Evolutionary conservation across 768 basidiomycete species (phyloP).

Genomic region (Tylopilus intermedius): DNA sequence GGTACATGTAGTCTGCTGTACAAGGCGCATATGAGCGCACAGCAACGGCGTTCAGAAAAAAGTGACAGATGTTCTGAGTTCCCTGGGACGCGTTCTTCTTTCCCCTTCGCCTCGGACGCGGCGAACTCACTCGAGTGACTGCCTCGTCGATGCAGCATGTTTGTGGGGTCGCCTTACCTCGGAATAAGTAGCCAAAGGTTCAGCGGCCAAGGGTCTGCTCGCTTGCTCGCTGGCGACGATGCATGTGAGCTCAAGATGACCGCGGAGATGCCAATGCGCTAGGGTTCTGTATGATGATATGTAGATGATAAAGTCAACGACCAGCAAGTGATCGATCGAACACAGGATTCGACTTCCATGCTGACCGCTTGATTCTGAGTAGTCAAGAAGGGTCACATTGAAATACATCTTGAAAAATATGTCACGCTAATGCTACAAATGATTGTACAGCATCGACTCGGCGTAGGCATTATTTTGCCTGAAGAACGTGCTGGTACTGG

Average conservation of each 20-base stretch:
- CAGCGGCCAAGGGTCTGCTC: background rate
- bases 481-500: background rate
- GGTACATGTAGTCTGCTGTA: too few relatives aligned
- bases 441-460: constrained; percentile 5
- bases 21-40: too few relatives aligned
- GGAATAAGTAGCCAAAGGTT: background rate
- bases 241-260: background rate
- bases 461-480: background rate
- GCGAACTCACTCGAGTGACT: background rate
- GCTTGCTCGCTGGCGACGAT: background rate
- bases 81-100: background rate
- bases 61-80: background rate
- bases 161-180: constrained; percentile 14
- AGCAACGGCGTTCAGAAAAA: too few relatives aligned
- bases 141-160: constrained; percentile 27
- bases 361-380: background rate
- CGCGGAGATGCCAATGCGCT: background rate
- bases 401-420: constrained; percentile 1
- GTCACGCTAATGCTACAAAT: constrained; percentile 10
- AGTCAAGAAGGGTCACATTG: background rate
- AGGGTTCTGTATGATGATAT: too few relatives aligned
- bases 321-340: background rate
- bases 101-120: background rate
- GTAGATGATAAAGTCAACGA: too few relatives aligned
- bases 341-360: too few relatives aligned